Evolutionary conservation across 768 basidiomycete genomes (phyloP).

Genomic region (Tylopilus sp.): DNA sequence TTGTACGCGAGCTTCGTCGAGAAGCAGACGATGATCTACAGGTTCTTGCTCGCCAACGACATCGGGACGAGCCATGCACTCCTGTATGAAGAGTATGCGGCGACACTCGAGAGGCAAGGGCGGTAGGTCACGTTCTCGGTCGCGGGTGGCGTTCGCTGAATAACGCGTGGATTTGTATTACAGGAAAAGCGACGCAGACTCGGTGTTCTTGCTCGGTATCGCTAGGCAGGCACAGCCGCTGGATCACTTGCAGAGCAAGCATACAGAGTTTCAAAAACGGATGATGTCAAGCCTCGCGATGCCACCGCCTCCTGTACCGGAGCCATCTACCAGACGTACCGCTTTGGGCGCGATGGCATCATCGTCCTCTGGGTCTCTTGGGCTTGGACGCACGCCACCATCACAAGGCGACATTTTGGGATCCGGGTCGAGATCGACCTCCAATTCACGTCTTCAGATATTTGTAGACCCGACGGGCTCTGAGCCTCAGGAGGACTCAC

Average conservation of each 20-base stretch:
- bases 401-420: constrained; percentile 30
- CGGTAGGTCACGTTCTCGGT: constrained; percentile 51
- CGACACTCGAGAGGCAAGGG: constrained; percentile 75
- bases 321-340: constrained; percentile 38
- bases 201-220: constrained; percentile 83
- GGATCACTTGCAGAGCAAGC: constrained; percentile 72
- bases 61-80: constrained; percentile 79
- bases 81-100: constrained; percentile 91
- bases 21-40: constrained; percentile 82
- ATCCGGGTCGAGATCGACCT: constrained; percentile 34
- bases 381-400: constrained; percentile 13
- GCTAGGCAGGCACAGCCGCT: constrained; percentile 77
- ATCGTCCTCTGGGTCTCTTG: constrained; percentile 29
- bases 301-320: constrained; percentile 35
- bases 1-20: constrained; percentile 93
- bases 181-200: constrained; percentile 88
- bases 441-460: constrained; percentile 61
- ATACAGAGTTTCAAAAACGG: constrained; percentile 87
- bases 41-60: constrained; percentile 86
- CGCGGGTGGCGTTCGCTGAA: constrained; percentile 28
- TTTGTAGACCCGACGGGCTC: constrained; percentile 69
- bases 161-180: background rate
- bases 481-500: constrained; percentile 42
- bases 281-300: constrained; percentile 62
- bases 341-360: constrained; percentile 46